These are phyloP conservation scores for Carex kokanica DNA, from an alignment of 176 grass and related monocot species.

Conservation along the genomic window DNA sequence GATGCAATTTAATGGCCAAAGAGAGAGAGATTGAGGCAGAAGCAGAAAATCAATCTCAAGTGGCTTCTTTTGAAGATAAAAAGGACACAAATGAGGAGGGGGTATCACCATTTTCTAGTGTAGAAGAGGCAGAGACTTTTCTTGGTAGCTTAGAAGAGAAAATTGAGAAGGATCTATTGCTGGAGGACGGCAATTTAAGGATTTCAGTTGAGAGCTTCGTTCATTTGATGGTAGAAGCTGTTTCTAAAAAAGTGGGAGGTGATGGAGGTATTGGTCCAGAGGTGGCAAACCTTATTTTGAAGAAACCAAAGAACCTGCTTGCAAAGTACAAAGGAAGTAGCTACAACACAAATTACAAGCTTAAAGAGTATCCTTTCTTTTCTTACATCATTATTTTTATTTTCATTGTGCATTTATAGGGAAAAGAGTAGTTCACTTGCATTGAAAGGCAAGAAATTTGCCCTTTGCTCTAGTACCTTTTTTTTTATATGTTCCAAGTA, in stretches of 20 bases:
- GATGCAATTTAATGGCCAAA: constrained; percentile 18
- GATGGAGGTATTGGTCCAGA: constrained; percentile 40
- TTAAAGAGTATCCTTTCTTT: constrained; percentile 85
- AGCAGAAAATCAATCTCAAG: constrained; percentile 39
- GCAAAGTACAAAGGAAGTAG: constrained; percentile 51
- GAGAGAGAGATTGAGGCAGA: constrained; percentile 46
- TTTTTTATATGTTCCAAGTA: not conserved
- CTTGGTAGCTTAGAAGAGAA: constrained; percentile 60
- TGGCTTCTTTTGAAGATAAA: constrained; percentile 36
- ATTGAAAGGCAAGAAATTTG: not conserved
- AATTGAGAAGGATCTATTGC: constrained; percentile 72
- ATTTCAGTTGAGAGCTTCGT: constrained; percentile 74
- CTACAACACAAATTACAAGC: constrained; percentile 58
- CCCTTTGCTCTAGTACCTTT: not conserved
- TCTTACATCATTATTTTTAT: not conserved
- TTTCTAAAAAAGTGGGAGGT: constrained; percentile 44
- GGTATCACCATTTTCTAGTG: constrained; percentile 37
- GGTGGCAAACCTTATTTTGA: constrained; percentile 59
- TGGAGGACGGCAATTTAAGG: constrained; percentile 61
- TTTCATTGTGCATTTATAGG: constrained; percentile 10
- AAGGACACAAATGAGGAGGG: constrained; percentile 23
- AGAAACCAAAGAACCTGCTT: constrained; percentile 76
- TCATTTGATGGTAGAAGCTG: constrained; percentile 52
- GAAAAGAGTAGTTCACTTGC: not conserved
- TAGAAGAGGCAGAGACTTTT: constrained; percentile 69